Base-by-base conservation (phyloP, 106 monocot species). In the Amphibolis antarctica region DNA sequence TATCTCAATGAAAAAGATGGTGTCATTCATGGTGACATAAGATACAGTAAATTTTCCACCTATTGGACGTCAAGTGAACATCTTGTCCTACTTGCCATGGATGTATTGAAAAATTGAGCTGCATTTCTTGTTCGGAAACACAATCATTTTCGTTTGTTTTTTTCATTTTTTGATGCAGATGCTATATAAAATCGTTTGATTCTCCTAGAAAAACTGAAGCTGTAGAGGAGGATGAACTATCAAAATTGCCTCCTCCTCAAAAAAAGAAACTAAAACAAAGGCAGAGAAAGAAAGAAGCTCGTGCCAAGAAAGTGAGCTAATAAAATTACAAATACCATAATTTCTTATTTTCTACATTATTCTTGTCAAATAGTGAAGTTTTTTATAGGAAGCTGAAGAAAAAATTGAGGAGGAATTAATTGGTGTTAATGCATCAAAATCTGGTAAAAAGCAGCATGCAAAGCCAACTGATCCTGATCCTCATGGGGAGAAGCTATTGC, bases 271-370 rank as follows among this genome's bases (percentile, higher is more conserved):
- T 89, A 55, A 86, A 79, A 59, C 96, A 96, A 78, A 96, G 90
- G 26, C 89, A 90, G 53, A 89, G 79, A 61, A 96, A 96, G 66
- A 86, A 84, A n/a, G 96, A 90, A 68, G 96, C 96, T 69, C 96
- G 86, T 65, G 85, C 85, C 22, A 96, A 90, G 69, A 90, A 84
- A 69, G 96, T 86, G 78, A 67, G 13, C 10, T 55, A 30, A 14
- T 28, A 42, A 19, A 15, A 24, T 22, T 24, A 66, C 65, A 25
- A 58, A 28, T 28, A 0, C 57, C 20, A 19, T 46, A 61, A 43
- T 19, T 21, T 44, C 12, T 44, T 56, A 47, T n/a, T 26, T 51
- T 42, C 0, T 64, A 29, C 12, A n/a, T 5, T 59, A 1, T 15
- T 63, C 1, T 53, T 54, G 12, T 53, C 12, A 23, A 17, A 63